Evolutionary conservation across 176 grass and related monocot genomes (phyloP).

Genomic region (Bonia amplexicaulis): DNA sequence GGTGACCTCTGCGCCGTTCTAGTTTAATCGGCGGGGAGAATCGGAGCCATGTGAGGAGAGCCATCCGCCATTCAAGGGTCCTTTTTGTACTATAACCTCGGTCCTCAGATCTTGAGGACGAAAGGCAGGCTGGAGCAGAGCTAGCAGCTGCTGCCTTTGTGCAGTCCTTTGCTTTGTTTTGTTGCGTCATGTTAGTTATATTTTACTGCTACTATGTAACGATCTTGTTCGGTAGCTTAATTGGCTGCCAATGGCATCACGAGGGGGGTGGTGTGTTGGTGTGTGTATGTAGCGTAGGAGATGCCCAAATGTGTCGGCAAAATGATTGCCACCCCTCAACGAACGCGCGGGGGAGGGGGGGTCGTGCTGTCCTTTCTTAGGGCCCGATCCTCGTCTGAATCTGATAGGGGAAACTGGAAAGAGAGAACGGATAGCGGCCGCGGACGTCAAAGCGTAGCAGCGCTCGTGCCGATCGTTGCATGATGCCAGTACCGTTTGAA

Average conservation of each 20-base stretch:
- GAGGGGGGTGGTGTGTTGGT: neutral
- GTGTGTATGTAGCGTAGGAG: conserved; percentile 22
- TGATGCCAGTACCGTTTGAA: neutral
- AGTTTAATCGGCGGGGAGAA: conserved; percentile 44
- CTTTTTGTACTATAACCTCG: conserved; percentile 7
- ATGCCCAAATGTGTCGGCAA: conserved; percentile 35
- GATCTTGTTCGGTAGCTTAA: neutral
- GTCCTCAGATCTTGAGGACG: conserved; percentile 14
- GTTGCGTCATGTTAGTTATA: neutral
- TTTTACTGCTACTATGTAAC: neutral
- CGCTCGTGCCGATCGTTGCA: neutral
- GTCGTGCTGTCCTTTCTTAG: neutral
- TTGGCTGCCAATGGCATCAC: neutral
- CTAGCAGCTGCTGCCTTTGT: neutral
- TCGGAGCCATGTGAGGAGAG: conserved; percentile 40
- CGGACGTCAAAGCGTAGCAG: neutral
- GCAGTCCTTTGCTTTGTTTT: neutral
- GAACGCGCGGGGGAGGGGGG: neutral
- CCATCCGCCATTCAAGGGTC: conserved; percentile 31
- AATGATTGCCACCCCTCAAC: conserved; percentile 55
- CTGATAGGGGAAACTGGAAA: conserved; percentile 5
- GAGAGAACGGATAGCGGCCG: neutral
- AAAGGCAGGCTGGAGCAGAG: neutral
- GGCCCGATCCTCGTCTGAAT: neutral
- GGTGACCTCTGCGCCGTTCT: conserved; percentile 8